These are phyloP conservation scores for Aureobasidium subglaciale DNA, from an alignment of 2,329 filamentous ascomycete species.

Conservation along the genomic window DNA sequence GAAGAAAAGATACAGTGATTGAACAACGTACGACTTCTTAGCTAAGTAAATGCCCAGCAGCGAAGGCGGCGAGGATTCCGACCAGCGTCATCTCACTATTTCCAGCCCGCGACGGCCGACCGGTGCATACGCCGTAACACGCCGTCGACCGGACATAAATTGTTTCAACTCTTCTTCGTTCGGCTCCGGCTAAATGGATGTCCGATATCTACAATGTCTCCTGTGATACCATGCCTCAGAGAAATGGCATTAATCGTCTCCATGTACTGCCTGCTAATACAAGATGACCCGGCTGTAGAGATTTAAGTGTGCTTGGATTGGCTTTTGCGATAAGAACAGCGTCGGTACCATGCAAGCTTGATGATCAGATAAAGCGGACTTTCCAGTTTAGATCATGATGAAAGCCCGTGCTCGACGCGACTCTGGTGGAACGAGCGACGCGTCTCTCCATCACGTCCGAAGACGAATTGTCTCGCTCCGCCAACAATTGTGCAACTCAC, in stretches of 20 bases:
- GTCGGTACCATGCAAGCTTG: too few relatives aligned
- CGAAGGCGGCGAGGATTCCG: neutral
- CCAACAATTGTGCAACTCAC: neutral
- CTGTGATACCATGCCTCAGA: too few relatives aligned
- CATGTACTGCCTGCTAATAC: too few relatives aligned
- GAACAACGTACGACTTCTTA: neutral
- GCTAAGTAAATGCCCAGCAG: neutral
- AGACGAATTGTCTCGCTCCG: neutral
- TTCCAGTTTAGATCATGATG: neutral
- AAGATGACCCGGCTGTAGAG: too few relatives aligned
- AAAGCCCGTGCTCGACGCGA: neutral
- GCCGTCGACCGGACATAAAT: too few relatives aligned
- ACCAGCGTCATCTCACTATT: constrained; percentile 9
- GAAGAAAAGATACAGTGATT: neutral
- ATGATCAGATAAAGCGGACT: too few relatives aligned
- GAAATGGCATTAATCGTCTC: too few relatives aligned
- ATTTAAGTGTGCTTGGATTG: too few relatives aligned
- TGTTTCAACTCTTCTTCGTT: neutral
- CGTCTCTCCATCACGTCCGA: neutral
- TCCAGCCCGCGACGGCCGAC: neutral
- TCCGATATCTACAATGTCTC: neutral
- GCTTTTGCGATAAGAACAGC: too few relatives aligned
- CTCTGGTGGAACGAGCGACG: neutral
- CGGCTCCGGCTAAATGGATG: neutral
- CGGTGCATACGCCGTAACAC: neutral